A percentile compares a stretch with the other conserved stretches of the same genome.
Evolutionary conservation across 305 asterid genomes (phyloP).

Genomic region (Fraxinus greggii): DNA sequence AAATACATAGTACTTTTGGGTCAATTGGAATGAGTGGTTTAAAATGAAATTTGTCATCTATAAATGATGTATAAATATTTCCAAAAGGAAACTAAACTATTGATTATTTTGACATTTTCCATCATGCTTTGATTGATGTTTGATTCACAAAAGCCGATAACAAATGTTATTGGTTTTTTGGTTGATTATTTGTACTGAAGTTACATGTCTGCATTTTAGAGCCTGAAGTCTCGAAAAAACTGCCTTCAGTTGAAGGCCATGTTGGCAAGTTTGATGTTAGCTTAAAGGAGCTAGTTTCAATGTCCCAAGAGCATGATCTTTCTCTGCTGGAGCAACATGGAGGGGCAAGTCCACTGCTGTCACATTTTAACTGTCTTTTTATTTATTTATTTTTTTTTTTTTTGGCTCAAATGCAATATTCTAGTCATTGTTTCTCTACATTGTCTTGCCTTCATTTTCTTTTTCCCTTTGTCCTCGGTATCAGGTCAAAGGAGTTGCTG

Average conservation of each 20-base stretch:
- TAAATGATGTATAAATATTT: background rate
- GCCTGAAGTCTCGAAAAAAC: slow-evolving; percentile 44
- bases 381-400: background rate
- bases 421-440: background rate
- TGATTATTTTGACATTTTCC: slow-evolving; percentile 8
- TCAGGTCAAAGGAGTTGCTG: slow-evolving; percentile 66
- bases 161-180: background rate
- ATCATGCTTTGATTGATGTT: background rate
- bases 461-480: slow-evolving; percentile 16
- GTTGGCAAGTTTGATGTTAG: slow-evolving; percentile 67
- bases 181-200: slow-evolving; percentile 3
- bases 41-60: background rate
- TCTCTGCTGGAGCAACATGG: slow-evolving; percentile 63
- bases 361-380: slow-evolving; percentile 9
- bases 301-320: slow-evolving; percentile 64
- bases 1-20: background rate
- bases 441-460: slow-evolving; percentile 3
- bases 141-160: background rate
- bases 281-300: slow-evolving; percentile 59
- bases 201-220: slow-evolving; percentile 28
- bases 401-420: background rate
- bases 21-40: background rate
- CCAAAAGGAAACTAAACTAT: background rate
- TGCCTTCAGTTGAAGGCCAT: slow-evolving; percentile 41
- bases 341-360: slow-evolving; percentile 65